Evolutionary conservation across 1,284 basidiomycete species (phyloP).

Genomic region (Moniliophthora roreri): DNA sequence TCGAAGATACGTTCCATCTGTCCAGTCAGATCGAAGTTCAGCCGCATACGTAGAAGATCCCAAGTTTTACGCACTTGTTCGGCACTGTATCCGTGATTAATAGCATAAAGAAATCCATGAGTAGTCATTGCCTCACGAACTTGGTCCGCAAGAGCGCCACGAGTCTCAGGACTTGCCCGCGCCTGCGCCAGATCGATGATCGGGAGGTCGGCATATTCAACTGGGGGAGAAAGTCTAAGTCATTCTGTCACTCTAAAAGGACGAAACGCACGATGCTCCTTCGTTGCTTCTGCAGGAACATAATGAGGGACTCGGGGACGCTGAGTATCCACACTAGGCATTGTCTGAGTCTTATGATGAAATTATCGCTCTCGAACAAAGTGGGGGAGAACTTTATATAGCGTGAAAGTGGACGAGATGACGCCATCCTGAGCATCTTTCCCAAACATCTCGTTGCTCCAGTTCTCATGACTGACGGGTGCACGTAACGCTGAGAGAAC

Average conservation of each 20-base stretch:
- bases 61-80: constrained; percentile 36
- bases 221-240: constrained; percentile 28
- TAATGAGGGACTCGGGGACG: constrained; percentile 34
- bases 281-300: constrained; percentile 32
- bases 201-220: constrained; percentile 67
- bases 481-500: too few species aligned
- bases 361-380: too few species aligned
- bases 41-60: not conserved
- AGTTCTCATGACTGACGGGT: too few species aligned
- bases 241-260: not conserved
- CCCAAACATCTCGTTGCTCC: too few species aligned
- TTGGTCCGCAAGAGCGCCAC: constrained; percentile 43
- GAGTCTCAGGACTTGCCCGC: constrained; percentile 40
- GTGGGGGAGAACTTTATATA: too few species aligned
- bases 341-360: too few species aligned
- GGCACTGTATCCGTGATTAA: constrained; percentile 54
- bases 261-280: constrained; percentile 30
- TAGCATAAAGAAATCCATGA: constrained; percentile 62
- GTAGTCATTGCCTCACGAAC: constrained; percentile 57
- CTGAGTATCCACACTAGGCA: not conserved
- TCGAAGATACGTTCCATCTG: constrained; percentile 58
- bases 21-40: not conserved
- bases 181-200: constrained; percentile 61
- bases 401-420: too few species aligned
- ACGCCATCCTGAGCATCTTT: too few species aligned